These are phyloP conservation scores for Phytopythium chamaehyphon DNA, from an alignment of 352 stramenopile genomes.

Conservation along the genomic window DNA sequence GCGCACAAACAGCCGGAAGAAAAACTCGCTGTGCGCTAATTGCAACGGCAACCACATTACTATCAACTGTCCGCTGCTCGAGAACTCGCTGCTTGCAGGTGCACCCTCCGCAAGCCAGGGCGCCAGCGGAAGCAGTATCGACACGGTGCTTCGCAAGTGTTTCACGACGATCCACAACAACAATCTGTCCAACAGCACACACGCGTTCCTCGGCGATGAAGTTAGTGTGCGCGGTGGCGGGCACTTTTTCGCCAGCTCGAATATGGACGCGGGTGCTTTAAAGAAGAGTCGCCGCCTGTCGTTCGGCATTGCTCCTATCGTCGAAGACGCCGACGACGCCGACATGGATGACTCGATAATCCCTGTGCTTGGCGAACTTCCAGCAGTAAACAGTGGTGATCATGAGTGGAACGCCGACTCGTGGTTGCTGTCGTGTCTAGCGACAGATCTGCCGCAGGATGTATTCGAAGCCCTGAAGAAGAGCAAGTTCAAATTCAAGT, in stretches of 20 bases:
- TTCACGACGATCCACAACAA: conserved; percentile 87
- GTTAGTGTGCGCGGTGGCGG: conserved; percentile 71
- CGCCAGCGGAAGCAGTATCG: conserved; percentile 23
- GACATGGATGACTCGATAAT: conserved; percentile 23
- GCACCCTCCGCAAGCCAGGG: conserved; percentile 1
- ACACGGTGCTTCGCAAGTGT: conserved; percentile 80
- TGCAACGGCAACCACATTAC: conserved; percentile 83
- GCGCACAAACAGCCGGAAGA: conserved; percentile 57
- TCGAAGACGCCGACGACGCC: conserved; percentile 34
- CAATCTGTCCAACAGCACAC: conserved; percentile 79
- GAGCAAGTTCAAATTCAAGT: conserved; percentile 2
- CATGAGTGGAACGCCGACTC: conserved; percentile 51
- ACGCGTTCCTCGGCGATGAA: conserved; percentile 81
- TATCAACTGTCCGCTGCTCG: conserved; percentile 67
- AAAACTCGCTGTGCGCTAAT: conserved; percentile 65
- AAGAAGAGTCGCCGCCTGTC: conserved; percentile 29
- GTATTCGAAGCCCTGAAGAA: conserved; percentile 42
- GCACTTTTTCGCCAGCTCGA: conserved; percentile 23
- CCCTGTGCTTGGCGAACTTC: conserved; percentile 40
- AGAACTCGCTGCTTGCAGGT: conserved; percentile 35
- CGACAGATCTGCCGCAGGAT: conserved; percentile 54
- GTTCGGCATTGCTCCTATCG: conserved; percentile 73
- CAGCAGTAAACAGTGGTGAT: conserved; percentile 11
- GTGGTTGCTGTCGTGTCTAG: conserved; percentile 64
- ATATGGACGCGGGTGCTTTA: no score